These are phyloP conservation scores for Globisporangium acanthophoron DNA, from an alignment of 352 stramenopile species.

Conservation along the genomic window DNA sequence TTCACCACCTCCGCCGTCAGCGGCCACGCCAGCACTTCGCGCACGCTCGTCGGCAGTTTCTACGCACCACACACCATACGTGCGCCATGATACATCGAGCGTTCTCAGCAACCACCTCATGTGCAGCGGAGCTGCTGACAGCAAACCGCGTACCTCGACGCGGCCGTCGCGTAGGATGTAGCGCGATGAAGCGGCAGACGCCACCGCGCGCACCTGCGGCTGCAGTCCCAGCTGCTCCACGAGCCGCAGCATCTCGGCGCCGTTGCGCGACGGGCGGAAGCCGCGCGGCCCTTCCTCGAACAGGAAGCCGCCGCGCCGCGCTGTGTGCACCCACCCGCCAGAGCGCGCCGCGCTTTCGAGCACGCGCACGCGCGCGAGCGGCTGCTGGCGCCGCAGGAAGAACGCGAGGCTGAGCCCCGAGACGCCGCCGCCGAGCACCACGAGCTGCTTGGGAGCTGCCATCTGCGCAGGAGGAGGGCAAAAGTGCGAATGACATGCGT, in stretches of 20 bases:
- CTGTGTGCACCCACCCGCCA: conserved; percentile 72
- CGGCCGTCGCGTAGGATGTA: conserved; percentile 70
- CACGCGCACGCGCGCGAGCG: conserved; percentile 51
- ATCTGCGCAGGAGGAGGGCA: neutral
- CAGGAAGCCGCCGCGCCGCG: conserved; percentile 46
- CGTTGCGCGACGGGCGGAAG: conserved; percentile 82
- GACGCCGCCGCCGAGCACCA: conserved; percentile 82
- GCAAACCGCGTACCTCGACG: conserved; percentile 40
- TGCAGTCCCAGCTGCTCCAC: conserved; percentile 75
- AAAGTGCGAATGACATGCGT: neutral
- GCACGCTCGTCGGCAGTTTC: conserved; percentile 56
- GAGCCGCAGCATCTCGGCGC: conserved; percentile 77
- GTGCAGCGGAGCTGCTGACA: neutral
- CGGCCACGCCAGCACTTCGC: conserved; percentile 60
- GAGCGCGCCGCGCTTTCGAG: conserved; percentile 46
- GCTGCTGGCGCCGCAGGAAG: conserved; percentile 49
- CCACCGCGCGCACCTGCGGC: conserved; percentile 54
- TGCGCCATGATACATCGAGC: neutral
- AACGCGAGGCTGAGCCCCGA: conserved; percentile 74
- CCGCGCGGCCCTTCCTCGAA: conserved; percentile 83
- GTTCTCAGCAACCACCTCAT: neutral
- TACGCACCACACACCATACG: conserved; percentile 9
- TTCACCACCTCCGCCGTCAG: conserved; percentile 45
- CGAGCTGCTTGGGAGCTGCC: conserved; percentile 24
- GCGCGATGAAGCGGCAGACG: conserved; percentile 49